These are phyloP conservation scores for Cichorium intybus DNA, from an alignment of 140 eudicot genomes.

Conservation along the genomic window DNA sequence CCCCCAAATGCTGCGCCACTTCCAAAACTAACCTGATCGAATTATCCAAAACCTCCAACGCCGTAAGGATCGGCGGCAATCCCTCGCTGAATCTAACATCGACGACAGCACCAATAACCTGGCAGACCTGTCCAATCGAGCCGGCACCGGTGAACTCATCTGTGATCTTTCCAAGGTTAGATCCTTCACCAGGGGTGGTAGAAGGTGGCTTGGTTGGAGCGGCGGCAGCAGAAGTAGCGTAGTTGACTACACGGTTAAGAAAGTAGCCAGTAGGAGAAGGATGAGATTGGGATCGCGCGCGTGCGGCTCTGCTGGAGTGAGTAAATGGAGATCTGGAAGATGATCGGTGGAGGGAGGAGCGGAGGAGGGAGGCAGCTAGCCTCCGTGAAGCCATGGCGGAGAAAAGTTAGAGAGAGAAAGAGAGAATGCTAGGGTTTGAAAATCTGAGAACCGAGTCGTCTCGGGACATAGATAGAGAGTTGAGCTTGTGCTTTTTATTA, in stretches of 20 bases:
- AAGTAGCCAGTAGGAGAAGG: constrained; percentile 23
- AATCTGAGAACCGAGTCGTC: constrained; percentile 17
- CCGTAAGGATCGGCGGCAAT: constrained; percentile 64
- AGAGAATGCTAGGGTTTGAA: constrained; percentile 33
- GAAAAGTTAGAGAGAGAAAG: constrained; percentile 12
- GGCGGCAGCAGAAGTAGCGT: constrained; percentile 38
- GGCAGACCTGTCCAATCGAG: constrained; percentile 55
- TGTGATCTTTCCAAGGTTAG: constrained; percentile 38
- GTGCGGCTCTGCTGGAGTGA: constrained; percentile 13
- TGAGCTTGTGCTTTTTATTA: constrained; percentile 1
- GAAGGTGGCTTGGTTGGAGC: constrained; percentile 7
- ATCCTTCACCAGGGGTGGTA: constrained; percentile 10
- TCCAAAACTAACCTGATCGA: constrained; percentile 55
- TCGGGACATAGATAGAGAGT: constrained; percentile 5
- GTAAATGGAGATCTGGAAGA: constrained; percentile 36
- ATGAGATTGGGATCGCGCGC: constrained; percentile 23
- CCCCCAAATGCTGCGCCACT: constrained; percentile 78
- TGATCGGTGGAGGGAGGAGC: constrained; percentile 33
- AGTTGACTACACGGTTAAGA: constrained; percentile 28
- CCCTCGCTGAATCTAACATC: constrained; percentile 58
- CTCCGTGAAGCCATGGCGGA: constrained; percentile 46
- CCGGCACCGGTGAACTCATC: constrained; percentile 58
- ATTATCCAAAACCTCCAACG: constrained; percentile 57
- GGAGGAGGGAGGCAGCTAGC: constrained; percentile 38
- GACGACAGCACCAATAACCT: constrained; percentile 70